Evolutionary conservation across 164 flowering plant genomes (phyloP).

Genomic region (Protea cynaroides): DNA sequence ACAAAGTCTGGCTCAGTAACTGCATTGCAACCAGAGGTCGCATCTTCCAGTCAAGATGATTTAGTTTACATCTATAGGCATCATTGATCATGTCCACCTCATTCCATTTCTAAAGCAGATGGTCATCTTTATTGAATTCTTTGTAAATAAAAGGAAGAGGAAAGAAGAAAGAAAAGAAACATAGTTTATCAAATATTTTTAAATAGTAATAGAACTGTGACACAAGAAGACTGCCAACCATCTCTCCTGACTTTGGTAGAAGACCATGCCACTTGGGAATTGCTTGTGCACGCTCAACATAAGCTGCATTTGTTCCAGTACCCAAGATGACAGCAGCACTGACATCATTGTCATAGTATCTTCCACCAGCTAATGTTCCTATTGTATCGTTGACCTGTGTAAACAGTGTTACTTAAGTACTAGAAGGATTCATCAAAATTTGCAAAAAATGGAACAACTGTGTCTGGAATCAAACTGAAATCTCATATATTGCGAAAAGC

Average conservation of each 20-base stretch:
- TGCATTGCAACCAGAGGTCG: too few species aligned
- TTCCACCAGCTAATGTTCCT: constrained; percentile 94
- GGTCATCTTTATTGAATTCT: neutral
- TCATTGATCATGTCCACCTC: neutral
- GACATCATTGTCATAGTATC: constrained; percentile 60
- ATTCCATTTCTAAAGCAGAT: neutral
- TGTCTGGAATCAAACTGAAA: neutral
- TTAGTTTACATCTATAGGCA: too few species aligned
- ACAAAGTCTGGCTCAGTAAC: too few species aligned
- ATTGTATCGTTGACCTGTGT: constrained; percentile 92
- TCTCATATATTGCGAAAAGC: neutral
- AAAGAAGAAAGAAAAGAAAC: neutral
- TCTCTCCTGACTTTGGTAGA: constrained; percentile 86
- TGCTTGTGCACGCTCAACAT: constrained; percentile 88
- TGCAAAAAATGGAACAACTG: neutral
- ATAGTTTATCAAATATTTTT: neutral
- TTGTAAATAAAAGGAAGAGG: neutral
- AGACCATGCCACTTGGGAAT: constrained; percentile 97
- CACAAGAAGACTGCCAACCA: constrained; percentile 41
- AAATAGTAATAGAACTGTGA: neutral
- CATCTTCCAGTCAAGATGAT: too few species aligned
- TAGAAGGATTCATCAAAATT: neutral
- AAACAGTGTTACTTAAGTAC: neutral
- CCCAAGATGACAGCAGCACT: constrained; percentile 91
- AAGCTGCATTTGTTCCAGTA: constrained; percentile 99